Conservation (phyloP, 345 rosid genomes). For the Gossypium thurberi region DNA sequence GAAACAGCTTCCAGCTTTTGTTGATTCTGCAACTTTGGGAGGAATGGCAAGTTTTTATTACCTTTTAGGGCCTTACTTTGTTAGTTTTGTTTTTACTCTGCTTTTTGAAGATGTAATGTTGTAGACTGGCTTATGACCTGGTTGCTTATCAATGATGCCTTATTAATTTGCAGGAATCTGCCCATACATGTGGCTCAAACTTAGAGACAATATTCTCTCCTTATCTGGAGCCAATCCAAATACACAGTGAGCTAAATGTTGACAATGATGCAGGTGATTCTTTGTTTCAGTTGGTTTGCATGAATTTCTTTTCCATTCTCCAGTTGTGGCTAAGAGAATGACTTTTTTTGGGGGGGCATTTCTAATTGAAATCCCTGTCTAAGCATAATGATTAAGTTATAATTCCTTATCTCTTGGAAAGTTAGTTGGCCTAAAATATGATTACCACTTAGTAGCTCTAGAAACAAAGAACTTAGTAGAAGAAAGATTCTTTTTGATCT, state of each 20-base stretch:
- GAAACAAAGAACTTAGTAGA: neutral
- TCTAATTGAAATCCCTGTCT: neutral
- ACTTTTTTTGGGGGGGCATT: neutral
- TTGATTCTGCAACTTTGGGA: neutral
- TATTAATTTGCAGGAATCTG: slow-evolving; percentile 35
- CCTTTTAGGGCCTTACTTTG: neutral
- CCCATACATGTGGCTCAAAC: slow-evolving; percentile 34
- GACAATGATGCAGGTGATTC: slow-evolving; percentile 34
- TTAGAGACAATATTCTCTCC: slow-evolving; percentile 84
- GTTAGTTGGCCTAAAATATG: neutral
- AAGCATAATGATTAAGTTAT: neutral
- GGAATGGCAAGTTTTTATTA: slow-evolving; percentile 11
- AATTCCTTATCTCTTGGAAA: neutral
- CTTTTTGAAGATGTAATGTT: neutral
- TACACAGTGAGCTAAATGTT: slow-evolving; percentile 34
- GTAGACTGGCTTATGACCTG: neutral
- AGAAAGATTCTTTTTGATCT: neutral
- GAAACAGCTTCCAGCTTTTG: slow-evolving; percentile 7
- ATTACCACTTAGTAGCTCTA: neutral
- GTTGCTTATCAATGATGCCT: neutral
- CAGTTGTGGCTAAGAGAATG: neutral
- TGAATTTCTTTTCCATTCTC: neutral
- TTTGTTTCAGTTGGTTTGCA: slow-evolving; percentile 1
- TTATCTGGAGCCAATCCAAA: slow-evolving; percentile 40
- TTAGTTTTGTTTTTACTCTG: neutral